Conservation (phyloP, 2,329 filamentous ascomycete species). For the Helotiales sp. region DNA sequence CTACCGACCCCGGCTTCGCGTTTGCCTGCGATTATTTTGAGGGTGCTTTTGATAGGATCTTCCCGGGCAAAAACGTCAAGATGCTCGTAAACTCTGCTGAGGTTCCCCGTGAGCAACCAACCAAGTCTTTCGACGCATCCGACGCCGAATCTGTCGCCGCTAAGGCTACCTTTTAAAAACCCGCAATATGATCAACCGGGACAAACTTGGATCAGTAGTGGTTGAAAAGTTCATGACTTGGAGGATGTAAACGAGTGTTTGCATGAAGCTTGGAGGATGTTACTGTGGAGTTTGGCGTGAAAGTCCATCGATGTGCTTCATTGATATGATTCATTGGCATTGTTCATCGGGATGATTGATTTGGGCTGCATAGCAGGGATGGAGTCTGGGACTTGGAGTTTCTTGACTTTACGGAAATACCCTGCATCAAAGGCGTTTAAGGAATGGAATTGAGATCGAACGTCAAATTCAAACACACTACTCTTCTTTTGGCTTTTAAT, state of each 20-base stretch:
- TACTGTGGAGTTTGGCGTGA: background rate
- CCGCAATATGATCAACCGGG: background rate
- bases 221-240: background rate
- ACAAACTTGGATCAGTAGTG: background rate
- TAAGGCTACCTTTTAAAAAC: no score
- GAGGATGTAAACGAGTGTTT: background rate
- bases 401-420: background rate
- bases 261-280: background rate
- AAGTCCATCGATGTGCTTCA: background rate
- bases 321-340: background rate
- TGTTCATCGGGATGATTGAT: background rate
- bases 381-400: background rate
- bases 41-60: background rate
- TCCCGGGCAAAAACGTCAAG: background rate
- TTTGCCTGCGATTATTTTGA: background rate
- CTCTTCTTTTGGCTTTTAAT: background rate
- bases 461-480: background rate
- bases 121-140: background rate
- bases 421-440: conserved; percentile 3
- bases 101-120: no score
- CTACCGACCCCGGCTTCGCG: background rate
- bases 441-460: background rate
- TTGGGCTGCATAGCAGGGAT: background rate
- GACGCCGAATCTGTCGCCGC: background rate
- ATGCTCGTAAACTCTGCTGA: background rate